Evolutionary conservation across 768 basidiomycete species (phyloP).

Genomic region (Rhodotorula diobovata): DNA sequence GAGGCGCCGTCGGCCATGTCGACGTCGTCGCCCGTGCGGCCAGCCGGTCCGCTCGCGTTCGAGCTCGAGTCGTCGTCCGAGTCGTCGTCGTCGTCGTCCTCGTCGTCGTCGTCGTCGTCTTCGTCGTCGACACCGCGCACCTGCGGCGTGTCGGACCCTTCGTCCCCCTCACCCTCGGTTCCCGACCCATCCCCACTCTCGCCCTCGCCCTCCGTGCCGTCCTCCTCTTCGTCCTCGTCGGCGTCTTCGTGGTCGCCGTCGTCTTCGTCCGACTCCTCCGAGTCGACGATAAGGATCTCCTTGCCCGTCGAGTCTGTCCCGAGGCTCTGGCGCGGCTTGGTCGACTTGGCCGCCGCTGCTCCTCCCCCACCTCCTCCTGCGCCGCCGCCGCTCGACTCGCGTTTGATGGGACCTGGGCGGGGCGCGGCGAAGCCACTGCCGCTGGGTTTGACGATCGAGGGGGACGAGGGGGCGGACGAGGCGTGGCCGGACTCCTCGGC

Average conservation of each 20-base stretch:
- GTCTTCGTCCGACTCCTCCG: slow-evolving; percentile 19
- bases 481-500: background rate
- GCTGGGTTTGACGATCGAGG: background rate
- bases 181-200: slow-evolving; percentile 6
- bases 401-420: background rate
- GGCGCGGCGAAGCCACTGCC: background rate
- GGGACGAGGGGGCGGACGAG: background rate
- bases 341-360: too few relatives aligned
- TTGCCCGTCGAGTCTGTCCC: background rate
- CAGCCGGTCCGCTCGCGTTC: slow-evolving; percentile 8
- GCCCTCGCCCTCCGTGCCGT: slow-evolving; percentile 8
- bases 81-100: slow-evolving; percentile 6
- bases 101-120: background rate
- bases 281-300: slow-evolving; percentile 7
- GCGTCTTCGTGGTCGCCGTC: background rate
- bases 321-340: background rate
- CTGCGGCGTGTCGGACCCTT: background rate
- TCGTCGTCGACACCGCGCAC: background rate
- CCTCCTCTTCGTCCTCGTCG: slow-evolving; percentile 5
- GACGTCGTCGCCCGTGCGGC: slow-evolving; percentile 7
- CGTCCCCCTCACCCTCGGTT: slow-evolving; percentile 2
- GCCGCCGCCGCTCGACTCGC: background rate
- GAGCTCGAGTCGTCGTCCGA: slow-evolving; percentile 27
- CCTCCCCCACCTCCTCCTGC: too few relatives aligned
- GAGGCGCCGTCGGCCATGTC: slow-evolving; percentile 13